Base-by-base conservation (phyloP, 768 basidiomycete genomes). In the Rhodotorula paludigena region DNA sequence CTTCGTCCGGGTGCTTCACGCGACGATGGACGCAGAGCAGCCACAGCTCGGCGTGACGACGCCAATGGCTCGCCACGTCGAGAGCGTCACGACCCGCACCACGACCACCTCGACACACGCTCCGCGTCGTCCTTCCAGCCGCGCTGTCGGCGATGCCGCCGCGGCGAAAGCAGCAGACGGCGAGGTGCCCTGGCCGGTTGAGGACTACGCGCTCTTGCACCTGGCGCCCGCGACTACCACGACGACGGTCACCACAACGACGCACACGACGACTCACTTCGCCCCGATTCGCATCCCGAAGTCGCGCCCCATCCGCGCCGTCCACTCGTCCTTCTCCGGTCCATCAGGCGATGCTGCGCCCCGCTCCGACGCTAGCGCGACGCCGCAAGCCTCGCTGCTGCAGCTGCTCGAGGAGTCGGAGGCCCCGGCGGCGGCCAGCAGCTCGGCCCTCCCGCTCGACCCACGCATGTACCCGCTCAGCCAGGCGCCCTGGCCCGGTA, bases 231-330 rank as follows among this genome's bases (percentile, higher is more conserved):
- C 69, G 9, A 61, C 56, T 3, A 71, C 64, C 1, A 66, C 63
- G 11, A 69, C 57, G 0, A 61, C 66, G 25, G 58, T 60, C 0
- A 71, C 73, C 8, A 74, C 70, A 15, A 74, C 73, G 4, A 71
- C 69, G 10, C 48, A 51, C 30, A 56, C 63, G 12, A 71, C 60
- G 12, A 65, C 70, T 28, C 53, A 63, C 49, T 74, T 71, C 45
- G 73, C 73, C 7, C 73, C 73, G 11, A 51, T 74, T 54, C 60
- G 58, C 28, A 60, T 73, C 28, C 67, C 72, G 1, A 56, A 55
- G 20, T 42, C 61, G n/a, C 49, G 52, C 23, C 18, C 51, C 9
- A 32, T 69, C 42, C 58, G 53, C 21, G 47, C 68, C 16, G 39
- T 41, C 36, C 20, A n/a, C 60, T 36, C 59, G 18, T 53, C 57